Conservation (phyloP, 441 rosid species). For the Geranium incanum region DNA sequence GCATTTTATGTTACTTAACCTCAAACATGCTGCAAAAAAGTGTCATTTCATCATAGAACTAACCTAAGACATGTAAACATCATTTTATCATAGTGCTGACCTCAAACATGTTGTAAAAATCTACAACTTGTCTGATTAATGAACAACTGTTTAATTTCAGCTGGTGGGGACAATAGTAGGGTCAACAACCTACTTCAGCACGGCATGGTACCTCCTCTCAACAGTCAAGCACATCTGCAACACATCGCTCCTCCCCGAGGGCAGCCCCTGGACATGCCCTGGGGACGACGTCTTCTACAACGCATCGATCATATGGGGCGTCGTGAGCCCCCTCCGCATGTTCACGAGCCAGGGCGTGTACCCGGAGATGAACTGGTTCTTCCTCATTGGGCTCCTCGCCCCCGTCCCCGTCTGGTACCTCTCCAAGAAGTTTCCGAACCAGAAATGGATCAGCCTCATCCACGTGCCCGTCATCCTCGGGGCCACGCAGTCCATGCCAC, state of each 20-base stretch:
- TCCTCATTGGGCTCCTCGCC: background rate
- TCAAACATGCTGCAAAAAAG: no score
- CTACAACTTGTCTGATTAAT: no score
- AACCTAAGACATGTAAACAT: no score
- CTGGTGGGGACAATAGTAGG: background rate
- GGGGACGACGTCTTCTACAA: background rate
- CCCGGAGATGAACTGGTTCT: background rate
- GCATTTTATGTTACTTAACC: no score
- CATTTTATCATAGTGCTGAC: no score
- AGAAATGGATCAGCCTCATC: background rate
- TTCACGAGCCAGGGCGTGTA: background rate
- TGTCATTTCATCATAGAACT: no score
- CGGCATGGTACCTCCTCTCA: background rate
- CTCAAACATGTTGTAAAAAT: no score
- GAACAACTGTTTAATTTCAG: background rate
- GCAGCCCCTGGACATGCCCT: constrained; percentile 2
- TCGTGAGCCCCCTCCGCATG: background rate
- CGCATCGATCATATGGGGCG: background rate
- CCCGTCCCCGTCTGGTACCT: background rate
- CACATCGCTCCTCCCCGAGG: background rate
- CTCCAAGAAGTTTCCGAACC: background rate
- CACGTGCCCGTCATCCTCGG: constrained; percentile 3
- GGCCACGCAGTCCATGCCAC: background rate
- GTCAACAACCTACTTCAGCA: constrained; percentile 4
- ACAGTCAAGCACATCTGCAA: constrained; percentile 3